Evolutionary conservation across 768 basidiomycete species (phyloP).

Genomic region (Rhodosporidiobolus sp.): DNA sequence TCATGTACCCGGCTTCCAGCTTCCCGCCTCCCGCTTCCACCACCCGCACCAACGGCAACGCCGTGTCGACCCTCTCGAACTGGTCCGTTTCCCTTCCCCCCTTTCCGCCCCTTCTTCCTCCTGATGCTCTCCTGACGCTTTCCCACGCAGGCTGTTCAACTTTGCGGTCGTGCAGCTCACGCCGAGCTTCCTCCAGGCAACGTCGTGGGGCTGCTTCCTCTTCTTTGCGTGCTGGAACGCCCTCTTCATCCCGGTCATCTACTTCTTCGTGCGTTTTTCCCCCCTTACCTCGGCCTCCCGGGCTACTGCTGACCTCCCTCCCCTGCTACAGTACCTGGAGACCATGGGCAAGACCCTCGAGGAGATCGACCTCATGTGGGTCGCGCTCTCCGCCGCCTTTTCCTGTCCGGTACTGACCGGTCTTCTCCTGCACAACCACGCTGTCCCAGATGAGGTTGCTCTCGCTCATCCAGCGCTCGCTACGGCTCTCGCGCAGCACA

Average conservation of each 20-base stretch:
- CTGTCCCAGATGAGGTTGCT: no score
- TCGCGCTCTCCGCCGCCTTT: neutral
- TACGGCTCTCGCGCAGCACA: no score
- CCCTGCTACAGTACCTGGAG: no score
- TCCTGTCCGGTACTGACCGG: no score
- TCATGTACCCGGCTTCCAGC: no score
- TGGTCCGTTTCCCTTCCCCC: slow-evolving; percentile 48
- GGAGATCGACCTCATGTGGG: slow-evolving; percentile 52
- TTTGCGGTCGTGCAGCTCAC: slow-evolving; percentile 23
- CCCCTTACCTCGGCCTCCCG: no score
- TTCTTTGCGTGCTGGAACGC: slow-evolving; percentile 34
- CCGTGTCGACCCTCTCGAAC: slow-evolving; percentile 50
- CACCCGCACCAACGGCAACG: slow-evolving; percentile 53
- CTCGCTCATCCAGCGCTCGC: no score
- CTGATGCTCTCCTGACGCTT: no score
- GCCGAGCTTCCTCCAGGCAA: neutral
- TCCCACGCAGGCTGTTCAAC: slow-evolving; percentile 9
- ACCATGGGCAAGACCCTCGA: slow-evolving; percentile 30
- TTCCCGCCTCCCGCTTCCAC: no score
- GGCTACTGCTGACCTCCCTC: no score
- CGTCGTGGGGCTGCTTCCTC: slow-evolving; percentile 23
- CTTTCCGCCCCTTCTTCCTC: slow-evolving; percentile 25
- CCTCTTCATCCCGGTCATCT: slow-evolving; percentile 31
- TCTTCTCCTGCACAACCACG: no score
- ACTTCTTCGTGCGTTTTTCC: no score